These are phyloP conservation scores for Chlamydomonas urium DNA, from an alignment of 139 green algal genomes.

Conservation along the genomic window DNA sequence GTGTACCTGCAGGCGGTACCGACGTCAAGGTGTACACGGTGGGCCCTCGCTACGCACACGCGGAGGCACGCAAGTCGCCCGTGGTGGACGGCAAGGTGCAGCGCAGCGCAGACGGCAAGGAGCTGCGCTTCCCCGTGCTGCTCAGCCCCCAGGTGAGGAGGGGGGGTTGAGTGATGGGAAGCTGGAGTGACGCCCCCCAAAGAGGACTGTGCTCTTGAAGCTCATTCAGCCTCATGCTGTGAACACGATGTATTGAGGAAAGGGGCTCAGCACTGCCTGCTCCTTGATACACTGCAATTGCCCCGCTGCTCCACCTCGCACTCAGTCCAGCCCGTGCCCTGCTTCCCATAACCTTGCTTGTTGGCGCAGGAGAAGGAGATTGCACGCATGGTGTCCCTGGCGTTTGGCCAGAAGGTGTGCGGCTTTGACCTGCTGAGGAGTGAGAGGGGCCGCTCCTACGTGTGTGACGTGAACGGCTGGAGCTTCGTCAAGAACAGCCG, in stretches of 20 bases:
- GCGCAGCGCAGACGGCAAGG: conserved; percentile 15
- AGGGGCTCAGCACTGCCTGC: too few relatives aligned
- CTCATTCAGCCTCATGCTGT: too few relatives aligned
- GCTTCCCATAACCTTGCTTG: too few relatives aligned
- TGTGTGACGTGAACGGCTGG: conserved; percentile 99
- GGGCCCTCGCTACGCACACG: conserved; percentile 90
- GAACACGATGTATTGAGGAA: too few relatives aligned
- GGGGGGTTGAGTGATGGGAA: too few relatives aligned
- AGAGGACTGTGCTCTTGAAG: too few relatives aligned
- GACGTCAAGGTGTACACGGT: conserved; percentile 94
- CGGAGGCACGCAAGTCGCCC: conserved; percentile 94
- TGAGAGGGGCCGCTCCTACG: conserved; percentile 57
- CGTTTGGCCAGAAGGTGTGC: conserved; percentile 90
- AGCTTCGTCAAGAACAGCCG: conserved; percentile 97
- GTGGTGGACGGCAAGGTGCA: conserved; percentile 94
- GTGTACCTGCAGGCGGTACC: conserved; percentile 68
- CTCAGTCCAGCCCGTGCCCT: too few relatives aligned
- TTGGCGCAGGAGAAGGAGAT: conserved; percentile 83
- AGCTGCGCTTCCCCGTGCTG: conserved; percentile 83
- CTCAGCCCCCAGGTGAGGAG: conserved; percentile 65
- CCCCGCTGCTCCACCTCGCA: too few relatives aligned
- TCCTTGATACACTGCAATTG: too few relatives aligned
- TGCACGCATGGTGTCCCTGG: conserved; percentile 84
- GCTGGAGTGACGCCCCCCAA: too few relatives aligned
- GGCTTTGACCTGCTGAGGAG: conserved; percentile 89